A percentile compares a stretch with the other conserved stretches of the same genome.
These are phyloP conservation scores for Aureobasidium uvarum DNA, from an alignment of 2,329 filamentous ascomycete species.

Conservation along the genomic window DNA sequence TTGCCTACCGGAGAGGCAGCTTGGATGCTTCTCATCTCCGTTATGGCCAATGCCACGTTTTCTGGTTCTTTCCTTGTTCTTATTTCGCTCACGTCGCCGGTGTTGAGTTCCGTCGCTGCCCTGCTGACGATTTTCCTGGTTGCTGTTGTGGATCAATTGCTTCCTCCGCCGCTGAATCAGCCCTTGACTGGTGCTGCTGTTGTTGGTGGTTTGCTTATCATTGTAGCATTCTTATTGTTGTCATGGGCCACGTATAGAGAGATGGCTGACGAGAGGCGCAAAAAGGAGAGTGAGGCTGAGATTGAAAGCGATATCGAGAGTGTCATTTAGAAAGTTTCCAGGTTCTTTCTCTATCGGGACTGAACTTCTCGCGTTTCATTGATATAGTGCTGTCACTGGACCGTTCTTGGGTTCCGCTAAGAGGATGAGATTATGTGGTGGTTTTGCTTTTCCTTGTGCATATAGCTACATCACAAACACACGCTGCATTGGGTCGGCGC, in stretches of 20 bases:
- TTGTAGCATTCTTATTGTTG: conserved; percentile 80
- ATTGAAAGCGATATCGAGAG: conserved; percentile 48
- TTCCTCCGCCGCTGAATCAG: conserved; percentile 67
- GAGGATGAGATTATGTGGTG: not conserved
- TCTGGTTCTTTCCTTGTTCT: conserved; percentile 90
- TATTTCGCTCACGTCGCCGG: conserved; percentile 88
- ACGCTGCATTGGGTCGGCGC: not conserved
- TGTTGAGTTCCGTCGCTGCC: conserved; percentile 80
- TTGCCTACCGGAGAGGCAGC: conserved; percentile 75
- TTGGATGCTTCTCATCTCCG: conserved; percentile 74
- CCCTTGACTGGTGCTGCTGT: conserved; percentile 73
- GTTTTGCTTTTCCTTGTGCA: not conserved
- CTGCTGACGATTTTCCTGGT: conserved; percentile 97
- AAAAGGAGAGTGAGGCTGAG: conserved; percentile 49
- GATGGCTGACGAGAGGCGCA: conserved; percentile 78
- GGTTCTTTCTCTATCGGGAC: not conserved
- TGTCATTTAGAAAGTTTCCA: conserved; percentile 10
- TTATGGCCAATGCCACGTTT: conserved; percentile 86
- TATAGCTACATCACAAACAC: not conserved
- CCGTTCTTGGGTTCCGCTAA: not conserved
- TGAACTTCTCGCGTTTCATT: not conserved
- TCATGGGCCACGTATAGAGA: conserved; percentile 92
- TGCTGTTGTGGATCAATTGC: conserved; percentile 82
- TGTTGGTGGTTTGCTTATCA: conserved; percentile 80
- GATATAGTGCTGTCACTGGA: not conserved